phyloP scores from a whole-genome alignment of 148 eudicot species.

The Dianthus caryophyllus region DNA sequence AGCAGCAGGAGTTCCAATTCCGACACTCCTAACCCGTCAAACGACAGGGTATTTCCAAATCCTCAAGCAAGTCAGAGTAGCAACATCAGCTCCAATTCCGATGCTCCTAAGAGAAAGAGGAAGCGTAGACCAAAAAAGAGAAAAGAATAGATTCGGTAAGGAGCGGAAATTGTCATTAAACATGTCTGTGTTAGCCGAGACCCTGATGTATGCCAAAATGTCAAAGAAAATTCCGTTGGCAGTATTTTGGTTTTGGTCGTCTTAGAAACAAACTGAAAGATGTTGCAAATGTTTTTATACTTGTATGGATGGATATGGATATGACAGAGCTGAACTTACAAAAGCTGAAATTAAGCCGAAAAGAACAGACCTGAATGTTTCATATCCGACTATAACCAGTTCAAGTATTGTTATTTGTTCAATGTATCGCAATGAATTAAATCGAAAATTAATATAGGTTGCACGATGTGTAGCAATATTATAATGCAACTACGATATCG shows the following conservation, averaged over 20 bases:
- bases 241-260: neutral
- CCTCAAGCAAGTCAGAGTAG: constrained; percentile 65
- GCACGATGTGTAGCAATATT: too few relatives aligned
- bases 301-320: too few relatives aligned
- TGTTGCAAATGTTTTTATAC: too few relatives aligned
- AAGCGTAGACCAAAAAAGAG: constrained; percentile 97
- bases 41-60: constrained; percentile 34
- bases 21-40: neutral
- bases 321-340: too few relatives aligned
- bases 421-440: too few relatives aligned
- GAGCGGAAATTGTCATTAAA: neutral
- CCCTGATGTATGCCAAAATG: neutral
- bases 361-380: too few relatives aligned
- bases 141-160: constrained; percentile 37
- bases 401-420: too few relatives aligned
- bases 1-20: constrained; percentile 4
- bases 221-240: neutral
- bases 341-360: too few relatives aligned
- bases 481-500: too few relatives aligned
- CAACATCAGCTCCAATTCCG: constrained; percentile 85
- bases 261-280: neutral
- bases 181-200: neutral
- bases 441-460: too few relatives aligned
- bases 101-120: constrained; percentile 72
- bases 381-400: too few relatives aligned